These are phyloP conservation scores for Neurospora crassa DNA, from an alignment of 2,329 filamentous ascomycete genomes.

Conservation along the genomic window DNA sequence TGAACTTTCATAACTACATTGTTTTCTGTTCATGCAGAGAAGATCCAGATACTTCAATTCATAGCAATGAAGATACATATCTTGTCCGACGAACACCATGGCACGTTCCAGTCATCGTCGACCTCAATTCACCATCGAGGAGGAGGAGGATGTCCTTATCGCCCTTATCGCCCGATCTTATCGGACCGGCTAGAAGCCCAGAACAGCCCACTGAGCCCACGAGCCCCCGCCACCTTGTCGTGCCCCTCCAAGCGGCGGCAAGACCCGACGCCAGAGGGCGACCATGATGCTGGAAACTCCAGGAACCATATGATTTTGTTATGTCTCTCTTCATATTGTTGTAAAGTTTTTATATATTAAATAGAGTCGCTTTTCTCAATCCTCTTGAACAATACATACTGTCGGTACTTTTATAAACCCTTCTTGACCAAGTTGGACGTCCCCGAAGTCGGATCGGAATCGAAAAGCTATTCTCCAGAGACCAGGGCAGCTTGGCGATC, in stretches of 20 bases:
- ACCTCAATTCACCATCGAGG: neutral
- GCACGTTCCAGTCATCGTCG: neutral
- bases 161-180: neutral
- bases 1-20: too few relatives aligned
- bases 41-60: neutral
- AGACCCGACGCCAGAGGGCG: neutral
- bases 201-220: neutral
- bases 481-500: neutral
- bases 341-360: neutral
- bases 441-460: neutral
- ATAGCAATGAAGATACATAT: neutral
- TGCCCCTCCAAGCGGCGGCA: neutral
- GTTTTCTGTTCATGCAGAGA: neutral
- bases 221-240: neutral
- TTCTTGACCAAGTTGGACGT: neutral
- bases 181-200: neutral
- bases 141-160: neutral
- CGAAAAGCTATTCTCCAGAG: neutral
- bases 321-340: neutral
- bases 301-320: neutral
- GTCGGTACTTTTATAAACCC: neutral
- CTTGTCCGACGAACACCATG: neutral
- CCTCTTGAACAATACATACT: too few relatives aligned
- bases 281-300: neutral
- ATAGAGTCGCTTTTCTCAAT: neutral